Base-by-base conservation (phyloP, 2,329 filamentous ascomycete genomes). In the Colletotrichum sp. region DNA sequence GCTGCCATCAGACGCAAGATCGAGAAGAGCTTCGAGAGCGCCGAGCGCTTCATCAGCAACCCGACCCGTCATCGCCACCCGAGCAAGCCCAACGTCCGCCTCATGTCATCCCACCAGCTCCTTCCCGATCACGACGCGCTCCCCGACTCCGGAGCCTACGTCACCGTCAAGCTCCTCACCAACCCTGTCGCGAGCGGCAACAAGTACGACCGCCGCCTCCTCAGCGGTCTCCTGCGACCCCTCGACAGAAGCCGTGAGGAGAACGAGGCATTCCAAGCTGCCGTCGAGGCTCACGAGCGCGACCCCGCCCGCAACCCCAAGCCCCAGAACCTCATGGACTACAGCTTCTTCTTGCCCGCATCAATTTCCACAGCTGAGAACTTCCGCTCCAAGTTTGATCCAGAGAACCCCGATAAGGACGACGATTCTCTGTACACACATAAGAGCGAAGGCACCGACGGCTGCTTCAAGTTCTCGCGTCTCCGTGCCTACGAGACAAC, bases 1-100 rank as follows among this genome's bases (percentile, higher is more conserved):
- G 93, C 88, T 83, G 92, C 85, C 87, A 95, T 93, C 88, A 91
- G 88, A 88, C 92, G 85, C 85, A 93, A 89, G 90, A 95, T 92
- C 78, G 90, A 92, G 79, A 89, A 90, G 83, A 87, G 89, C 82
- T 93, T 93, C 81, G 87, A 89, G 71, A 82, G 87, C 36, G 90
- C 92, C 6, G 88, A 89, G 77, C 82, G 86, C 55, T 88, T 90
- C 57, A 85, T 92, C 71, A 89, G 89, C 81, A 89, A 92, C 77
- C 86, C 86, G 77, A 87, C 84, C 77, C 86, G 87, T 55, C 85
- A 92, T 77, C 89, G 87, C 79, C 92, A 93, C 80, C 92, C 90
- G 6, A 88, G 87, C 64, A 89, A 86, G 79, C 84, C 43, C 78
- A 80, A 28, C 81, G 68, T 77, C 13, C 82, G 90, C 78, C 83